These are phyloP conservation scores for Lachancea fermentati DNA, from an alignment of 805 yeast genomes.

Conservation along the genomic window DNA sequence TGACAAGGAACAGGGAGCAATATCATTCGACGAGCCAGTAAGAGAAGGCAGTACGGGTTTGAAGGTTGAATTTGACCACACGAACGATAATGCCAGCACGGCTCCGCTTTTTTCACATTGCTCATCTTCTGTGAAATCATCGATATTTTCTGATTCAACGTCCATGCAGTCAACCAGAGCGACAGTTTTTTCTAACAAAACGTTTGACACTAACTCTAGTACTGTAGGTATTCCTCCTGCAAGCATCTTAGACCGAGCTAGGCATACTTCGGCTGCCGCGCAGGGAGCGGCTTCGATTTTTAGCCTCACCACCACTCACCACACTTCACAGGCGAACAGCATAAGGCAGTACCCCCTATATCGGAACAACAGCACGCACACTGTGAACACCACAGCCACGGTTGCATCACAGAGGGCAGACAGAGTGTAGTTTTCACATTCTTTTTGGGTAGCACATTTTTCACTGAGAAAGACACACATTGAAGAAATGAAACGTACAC, in stretches of 20 bases:
- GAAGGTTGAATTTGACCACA: slow-evolving; percentile 4
- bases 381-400: slow-evolving; percentile 17
- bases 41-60: slow-evolving; percentile 1
- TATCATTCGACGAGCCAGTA: slow-evolving; percentile 2
- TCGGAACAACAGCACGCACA: slow-evolving; percentile 17
- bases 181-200: slow-evolving; percentile 33
- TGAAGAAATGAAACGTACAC: too few species aligned
- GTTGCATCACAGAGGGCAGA: background rate
- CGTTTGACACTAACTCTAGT: slow-evolving; percentile 51
- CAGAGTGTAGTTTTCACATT: background rate
- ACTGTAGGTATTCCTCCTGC: slow-evolving; percentile 70
- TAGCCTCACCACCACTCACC: slow-evolving; percentile 7
- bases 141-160: slow-evolving; percentile 33
- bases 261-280: slow-evolving; percentile 19
- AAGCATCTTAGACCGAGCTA: slow-evolving; percentile 55
- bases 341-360: slow-evolving; percentile 17
- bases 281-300: slow-evolving; percentile 12
- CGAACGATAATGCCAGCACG: slow-evolving; percentile 27
- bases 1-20: background rate
- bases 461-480: too few species aligned
- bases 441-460: background rate
- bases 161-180: slow-evolving; percentile 35
- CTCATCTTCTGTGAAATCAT: slow-evolving; percentile 33
- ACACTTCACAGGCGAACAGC: slow-evolving; percentile 19
- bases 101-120: slow-evolving; percentile 32